phyloP scores from a whole-genome alignment of 306 rosid genomes.

The Quercus dentata region DNA sequence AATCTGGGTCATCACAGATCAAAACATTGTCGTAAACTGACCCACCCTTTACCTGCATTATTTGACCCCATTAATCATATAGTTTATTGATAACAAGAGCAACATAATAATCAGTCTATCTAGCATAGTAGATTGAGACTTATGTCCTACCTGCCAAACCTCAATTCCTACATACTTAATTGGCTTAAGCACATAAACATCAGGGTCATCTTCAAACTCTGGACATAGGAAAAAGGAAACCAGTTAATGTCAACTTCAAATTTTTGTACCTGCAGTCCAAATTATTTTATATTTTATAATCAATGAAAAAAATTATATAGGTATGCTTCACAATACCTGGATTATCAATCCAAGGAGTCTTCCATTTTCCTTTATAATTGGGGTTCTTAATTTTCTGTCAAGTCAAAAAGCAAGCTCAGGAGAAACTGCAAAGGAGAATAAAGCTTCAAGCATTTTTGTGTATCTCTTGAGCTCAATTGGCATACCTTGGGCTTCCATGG shows the following conservation, averaged over 20 bases:
- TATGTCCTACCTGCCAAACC: slow-evolving; percentile 60
- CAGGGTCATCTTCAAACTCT: slow-evolving; percentile 63
- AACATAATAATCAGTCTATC: slow-evolving; percentile 1
- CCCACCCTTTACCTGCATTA: slow-evolving; percentile 52
- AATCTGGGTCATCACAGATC: slow-evolving; percentile 48
- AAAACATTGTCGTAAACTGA: slow-evolving; percentile 48
- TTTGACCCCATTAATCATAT: slow-evolving; percentile 3
- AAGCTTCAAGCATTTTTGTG: slow-evolving; percentile 3
- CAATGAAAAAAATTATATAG: slow-evolving; percentile 10
- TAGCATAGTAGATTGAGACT: slow-evolving; percentile 4
- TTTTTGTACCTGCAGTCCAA: background rate
- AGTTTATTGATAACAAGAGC: background rate
- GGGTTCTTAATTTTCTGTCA: slow-evolving; percentile 49
- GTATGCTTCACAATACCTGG: slow-evolving; percentile 35
- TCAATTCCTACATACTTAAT: slow-evolving; percentile 54
- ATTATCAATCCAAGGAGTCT: slow-evolving; percentile 55
- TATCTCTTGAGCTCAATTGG: slow-evolving; percentile 22
- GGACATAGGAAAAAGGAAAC: slow-evolving; percentile 11
- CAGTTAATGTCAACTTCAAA: slow-evolving; percentile 8
- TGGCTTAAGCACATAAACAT: slow-evolving; percentile 58
- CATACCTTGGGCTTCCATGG: slow-evolving; percentile 89
- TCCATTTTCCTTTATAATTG: slow-evolving; percentile 65
- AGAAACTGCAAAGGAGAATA: slow-evolving; percentile 2
- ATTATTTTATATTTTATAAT: background rate
- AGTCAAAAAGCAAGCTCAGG: slow-evolving; percentile 14